phyloP scores from a whole-genome alignment of 2,329 filamentous ascomycete genomes.

The Massarina eburnea region DNA sequence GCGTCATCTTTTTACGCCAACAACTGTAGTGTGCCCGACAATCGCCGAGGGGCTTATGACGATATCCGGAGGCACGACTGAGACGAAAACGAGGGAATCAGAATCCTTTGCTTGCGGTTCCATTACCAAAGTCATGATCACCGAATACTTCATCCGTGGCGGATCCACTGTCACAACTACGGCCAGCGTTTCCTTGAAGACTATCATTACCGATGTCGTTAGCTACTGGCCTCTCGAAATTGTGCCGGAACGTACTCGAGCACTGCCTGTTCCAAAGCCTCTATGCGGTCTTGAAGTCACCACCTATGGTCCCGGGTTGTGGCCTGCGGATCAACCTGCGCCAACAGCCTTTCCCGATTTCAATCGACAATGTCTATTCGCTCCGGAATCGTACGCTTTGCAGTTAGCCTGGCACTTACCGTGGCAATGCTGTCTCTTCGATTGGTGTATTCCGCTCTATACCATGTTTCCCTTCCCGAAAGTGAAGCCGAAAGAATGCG shows the following conservation, averaged over 20 bases:
- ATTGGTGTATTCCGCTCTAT: slow-evolving; percentile 9
- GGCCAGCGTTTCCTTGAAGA: neutral
- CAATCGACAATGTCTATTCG: neutral
- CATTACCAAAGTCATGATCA: slow-evolving; percentile 1
- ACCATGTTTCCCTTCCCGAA: neutral
- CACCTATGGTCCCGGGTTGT: neutral
- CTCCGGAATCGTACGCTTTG: neutral
- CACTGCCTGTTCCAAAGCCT: neutral
- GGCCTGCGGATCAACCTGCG: neutral
- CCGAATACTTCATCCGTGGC: neutral
- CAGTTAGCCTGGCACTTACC: slow-evolving; percentile 3
- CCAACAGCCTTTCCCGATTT: neutral
- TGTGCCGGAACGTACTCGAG: neutral
- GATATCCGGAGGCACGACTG: neutral
- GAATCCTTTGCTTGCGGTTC: neutral
- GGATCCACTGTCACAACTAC: neutral
- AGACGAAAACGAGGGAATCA: neutral
- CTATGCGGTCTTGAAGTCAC: neutral
- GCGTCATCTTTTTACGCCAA: neutral
- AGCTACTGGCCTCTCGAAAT: neutral
- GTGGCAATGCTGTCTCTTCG: slow-evolving; percentile 9
- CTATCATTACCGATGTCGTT: neutral
- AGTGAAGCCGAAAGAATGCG: slow-evolving; percentile 1
- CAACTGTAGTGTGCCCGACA: neutral
- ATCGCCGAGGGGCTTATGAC: neutral